These are phyloP conservation scores for Blastomyces emzantsi DNA, from an alignment of 2,329 filamentous ascomycete species.

Conservation along the genomic window DNA sequence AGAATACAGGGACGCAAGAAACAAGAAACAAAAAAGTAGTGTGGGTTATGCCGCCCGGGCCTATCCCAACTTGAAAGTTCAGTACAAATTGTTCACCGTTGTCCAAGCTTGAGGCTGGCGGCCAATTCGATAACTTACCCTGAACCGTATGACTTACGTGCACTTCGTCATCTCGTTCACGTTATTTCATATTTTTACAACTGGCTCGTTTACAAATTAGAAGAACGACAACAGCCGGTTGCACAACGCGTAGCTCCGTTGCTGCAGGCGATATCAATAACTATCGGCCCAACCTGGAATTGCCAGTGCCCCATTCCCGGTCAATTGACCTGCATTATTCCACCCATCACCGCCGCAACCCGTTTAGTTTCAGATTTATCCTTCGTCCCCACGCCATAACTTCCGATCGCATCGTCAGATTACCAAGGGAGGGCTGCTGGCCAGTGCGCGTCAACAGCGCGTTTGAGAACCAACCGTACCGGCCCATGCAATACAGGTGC, in stretches of 20 bases:
- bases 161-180: not conserved
- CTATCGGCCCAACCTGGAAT: slow-evolving; percentile 7
- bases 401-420: not conserved
- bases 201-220: slow-evolving; percentile 4
- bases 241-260: slow-evolving; percentile 8
- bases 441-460: slow-evolving; percentile 8
- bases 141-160: not conserved
- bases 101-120: not conserved
- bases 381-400: slow-evolving; percentile 2
- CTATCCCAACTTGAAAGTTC: not conserved
- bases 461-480: slow-evolving; percentile 4
- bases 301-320: not conserved
- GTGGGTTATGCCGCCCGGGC: not conserved
- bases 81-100: not conserved
- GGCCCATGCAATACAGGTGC: slow-evolving; percentile 1
- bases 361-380: slow-evolving; percentile 8
- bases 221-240: not conserved
- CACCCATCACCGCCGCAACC: slow-evolving; percentile 7
- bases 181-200: not conserved
- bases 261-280: slow-evolving; percentile 8
- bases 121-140: not conserved
- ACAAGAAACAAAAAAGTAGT: not conserved
- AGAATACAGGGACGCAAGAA: not conserved
- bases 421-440: not conserved
- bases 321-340: slow-evolving; percentile 7